Conservation (phyloP, 2,329 filamentous ascomycete species). For the Didymella glomerata region DNA sequence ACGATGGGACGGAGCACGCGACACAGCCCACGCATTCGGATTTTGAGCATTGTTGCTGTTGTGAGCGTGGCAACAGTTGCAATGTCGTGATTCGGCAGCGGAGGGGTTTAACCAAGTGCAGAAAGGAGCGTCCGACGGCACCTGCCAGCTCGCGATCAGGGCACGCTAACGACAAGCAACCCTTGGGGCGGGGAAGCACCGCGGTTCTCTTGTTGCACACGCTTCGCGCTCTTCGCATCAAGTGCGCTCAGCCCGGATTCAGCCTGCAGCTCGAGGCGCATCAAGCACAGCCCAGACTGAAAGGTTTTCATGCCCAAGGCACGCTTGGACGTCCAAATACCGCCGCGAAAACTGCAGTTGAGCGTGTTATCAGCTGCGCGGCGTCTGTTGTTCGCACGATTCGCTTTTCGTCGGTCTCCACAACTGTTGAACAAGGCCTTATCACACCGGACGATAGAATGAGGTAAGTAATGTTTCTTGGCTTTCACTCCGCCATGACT, state of each 20-base stretch:
- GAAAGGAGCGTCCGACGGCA: slow-evolving; percentile 18
- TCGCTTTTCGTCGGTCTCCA: slow-evolving; percentile 24
- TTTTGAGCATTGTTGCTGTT: slow-evolving; percentile 1
- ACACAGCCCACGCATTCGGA: slow-evolving; percentile 6
- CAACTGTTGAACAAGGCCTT: slow-evolving; percentile 21
- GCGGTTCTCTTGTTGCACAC: slow-evolving; percentile 14
- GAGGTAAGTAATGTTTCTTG: slow-evolving; percentile 26
- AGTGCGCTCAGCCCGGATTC: slow-evolving; percentile 12
- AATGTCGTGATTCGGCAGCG: slow-evolving; percentile 15
- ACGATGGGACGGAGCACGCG: slow-evolving; percentile 21
- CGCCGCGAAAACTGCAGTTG: background rate
- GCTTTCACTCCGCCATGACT: slow-evolving; percentile 25
- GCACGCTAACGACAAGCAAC: slow-evolving; percentile 8
- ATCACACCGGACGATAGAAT: slow-evolving; percentile 23
- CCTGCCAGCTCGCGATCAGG: slow-evolving; percentile 11
- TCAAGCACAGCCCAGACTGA: slow-evolving; percentile 10
- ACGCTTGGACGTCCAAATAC: background rate
- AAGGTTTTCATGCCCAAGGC: slow-evolving; percentile 2
- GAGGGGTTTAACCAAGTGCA: slow-evolving; percentile 3
- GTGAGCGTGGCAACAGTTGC: slow-evolving; percentile 15
- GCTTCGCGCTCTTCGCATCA: slow-evolving; percentile 18
- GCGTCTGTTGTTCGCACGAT: slow-evolving; percentile 11
- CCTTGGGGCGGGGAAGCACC: slow-evolving; percentile 16
- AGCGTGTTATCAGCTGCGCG: slow-evolving; percentile 16
- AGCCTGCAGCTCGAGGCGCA: slow-evolving; percentile 17